Base-by-base conservation (phyloP, 805 yeast species). In the Candida pseudoglaebosa region DNA sequence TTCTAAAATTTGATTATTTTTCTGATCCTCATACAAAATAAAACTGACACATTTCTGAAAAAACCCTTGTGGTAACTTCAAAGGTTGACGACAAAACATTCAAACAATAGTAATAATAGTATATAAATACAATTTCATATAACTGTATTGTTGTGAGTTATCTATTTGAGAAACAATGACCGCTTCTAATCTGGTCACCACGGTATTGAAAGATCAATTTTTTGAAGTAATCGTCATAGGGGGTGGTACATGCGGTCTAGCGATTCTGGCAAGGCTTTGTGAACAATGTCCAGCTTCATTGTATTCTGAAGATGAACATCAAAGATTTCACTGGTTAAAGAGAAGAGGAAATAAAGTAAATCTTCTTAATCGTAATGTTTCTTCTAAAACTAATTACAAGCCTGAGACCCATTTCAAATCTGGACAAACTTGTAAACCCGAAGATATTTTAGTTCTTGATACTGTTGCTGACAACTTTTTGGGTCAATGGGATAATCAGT, bases 281-380 rank as follows among this genome's bases (percentile, higher is more conserved):
- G 75, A 70, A 47, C 51, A 50, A 14, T 57, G 59, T 18, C 73
- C 75, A 1, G 68, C 68, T 2, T 62, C 73, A 3, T 56, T 69
- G 8, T 70, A 53, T 48, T 63, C 72, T n/a, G 74, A 71, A 35
- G 71, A 62, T 24, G 75, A 70, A 36, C 75, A 69, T 43, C 73
- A 67, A 46, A 44, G 75, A 32, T 67, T 69, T 52, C 73, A 66
- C 36, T 70, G 74, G 75, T 53, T 69, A 28, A 56, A 49, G 30
- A 61, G 59, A 36, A 43, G 69, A 36, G 61, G 61, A 5, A 41
- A 49, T 15, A 54, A 50, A 24, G 57, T 60, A n/a, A 60, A 50
- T 24, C 41, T 61, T 13, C 42, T 59, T 6, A 49, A 48, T 22
- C 39, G 40, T 21, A 48, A 37, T 17, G 44, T 46, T 4, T 40